Base-by-base conservation (phyloP, 2,329 filamentous ascomycete species). In the Fusarium sp. region DNA sequence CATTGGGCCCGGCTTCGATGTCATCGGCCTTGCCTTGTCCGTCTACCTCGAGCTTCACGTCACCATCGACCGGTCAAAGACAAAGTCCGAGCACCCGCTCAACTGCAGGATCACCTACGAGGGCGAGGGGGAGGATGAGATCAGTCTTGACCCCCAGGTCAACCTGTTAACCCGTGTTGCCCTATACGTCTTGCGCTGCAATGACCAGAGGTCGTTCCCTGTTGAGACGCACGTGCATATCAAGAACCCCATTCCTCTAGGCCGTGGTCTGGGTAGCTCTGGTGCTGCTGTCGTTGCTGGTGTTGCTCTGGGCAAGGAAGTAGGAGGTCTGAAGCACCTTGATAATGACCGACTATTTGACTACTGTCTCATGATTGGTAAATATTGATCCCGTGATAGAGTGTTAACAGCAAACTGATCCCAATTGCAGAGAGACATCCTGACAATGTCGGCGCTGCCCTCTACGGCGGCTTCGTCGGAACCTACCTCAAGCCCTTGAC, bases 1-100 rank as follows among this genome's bases (percentile, higher is more conserved):
- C 84, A 97, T 98, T 77, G 95, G 93, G 72, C 95, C 95, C 49
- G 95, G 95, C 62, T 99, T 98, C 85, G 95, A 99, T 84, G 95
- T 97, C 75, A 97, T 98, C 79, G 93, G 96, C 72, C 90, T 99
- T 66, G 95, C 95, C 10, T 86, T 99, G 72, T 97, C 94, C 71
- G 90, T 97, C 80, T 97, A 95, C 83, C 91, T 99, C 70, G 94
- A 97, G 83, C 85, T 98, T 58, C 87, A 90, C 69, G 92, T 98
- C 78, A 93, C 90, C 67, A 85, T 97, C 76, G 88, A 92, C 79
- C 84, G 88, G 62, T 80, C 83, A 74, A 83, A 83, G 76, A 57
- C 71, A 51, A 76, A 81, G 42, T 89, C 88, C 9, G 80, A 85
- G 28, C 83, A 87, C 61, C 89, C 91, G 31, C 86, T 94, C 75